Base-by-base conservation (phyloP, 805 yeast genomes). In the Saturnispora ahearnii region DNA sequence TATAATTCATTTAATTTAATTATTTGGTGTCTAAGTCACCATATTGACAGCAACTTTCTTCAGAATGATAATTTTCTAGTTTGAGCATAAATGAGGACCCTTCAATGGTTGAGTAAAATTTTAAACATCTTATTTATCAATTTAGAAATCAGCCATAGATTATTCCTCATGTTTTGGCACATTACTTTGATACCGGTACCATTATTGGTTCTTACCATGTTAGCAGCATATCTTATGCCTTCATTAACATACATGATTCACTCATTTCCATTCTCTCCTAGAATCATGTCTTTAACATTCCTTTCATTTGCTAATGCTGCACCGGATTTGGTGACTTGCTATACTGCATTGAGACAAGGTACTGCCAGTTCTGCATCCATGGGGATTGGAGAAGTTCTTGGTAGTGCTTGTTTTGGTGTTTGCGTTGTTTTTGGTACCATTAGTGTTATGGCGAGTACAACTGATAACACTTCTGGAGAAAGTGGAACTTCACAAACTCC, bases 281-380 rank as follows among this genome's bases (percentile, higher is more conserved):
- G 43, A 12, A 45, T 48, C 22, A 34, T 48, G 46, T 48, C 50
- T 0, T 74, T 91, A 55, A 90, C 97, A 0, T 68, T 91, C 22
- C 69, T 93, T 47, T 96, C 98, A 0, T 73, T 91, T 53, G 98
- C 97, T 0, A 91, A 91, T 65, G 95, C 96, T 3, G 75, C 95
- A 0, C 96, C 97, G 0, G 99, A 91, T 63, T 79, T 91, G 3
- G 76, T 89, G 34, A 78, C 91, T 44, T 88, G 96, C 0, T 87
- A 81, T 62, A 81, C 83, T 45, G 96, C 97, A 3, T 77, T 93
- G 79, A 73, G 74, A 11, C 67, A 79, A 1, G 82, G 78, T n/a
- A 34, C 53, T 3, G 41, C 50, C 5, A 22, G 15, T 13, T 78
- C 87, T 1, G 79, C 84, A 0, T 50, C 68, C 1, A 64, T 78